Base-by-base conservation (phyloP, 2,329 filamentous ascomycete species). In the Knoxdaviesia proteae region DNA sequence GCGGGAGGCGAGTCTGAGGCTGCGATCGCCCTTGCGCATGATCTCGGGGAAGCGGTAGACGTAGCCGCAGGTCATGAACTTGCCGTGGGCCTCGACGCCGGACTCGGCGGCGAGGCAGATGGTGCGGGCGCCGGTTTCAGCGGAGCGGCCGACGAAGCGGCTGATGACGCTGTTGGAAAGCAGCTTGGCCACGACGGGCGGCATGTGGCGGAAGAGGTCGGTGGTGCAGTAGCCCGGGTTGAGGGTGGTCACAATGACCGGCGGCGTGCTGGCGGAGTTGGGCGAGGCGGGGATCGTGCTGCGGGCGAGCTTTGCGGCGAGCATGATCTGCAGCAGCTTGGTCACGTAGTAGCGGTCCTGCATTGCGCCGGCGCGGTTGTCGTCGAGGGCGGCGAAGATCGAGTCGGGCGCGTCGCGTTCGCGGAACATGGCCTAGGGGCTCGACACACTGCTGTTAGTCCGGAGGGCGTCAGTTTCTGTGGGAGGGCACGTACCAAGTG, bases 211-310 rank as follows among this genome's bases (percentile, higher is more conserved):
- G 5, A 48, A 49, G 1, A 74, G 54, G 30, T 61, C 55, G 1
- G 64, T 64, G 36, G 68, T 58, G 50, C 69, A 74, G 32, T 67
- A 55, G 1, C 69, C 69, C 0, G 71, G 70, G 44, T 69, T 69
- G 20, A 69, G 46, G 46, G 59, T 58, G 49, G 71, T 73, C 44
- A 74, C 48, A 1, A 62, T 61, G 36, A 73, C 63, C 7, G 54
- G 50, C 37, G 36, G 52, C 47, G 7, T 46, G 2, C 40, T 6
- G 2, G 44, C 36, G 6, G 47, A 44, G 20, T 20, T 20, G 20
- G 20, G 20, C 20, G 20, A 20, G 20, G 20, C 20, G 20, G 20
- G 20, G 20, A 20, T 20, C 20, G 20, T 20, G 20, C 20, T 20
- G 20, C 20, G 20, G 6, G 51, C 52, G 32, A 55, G 41, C 37